phyloP scores from a whole-genome alignment of 306 rosid species.

The Rosa multiflora region DNA sequence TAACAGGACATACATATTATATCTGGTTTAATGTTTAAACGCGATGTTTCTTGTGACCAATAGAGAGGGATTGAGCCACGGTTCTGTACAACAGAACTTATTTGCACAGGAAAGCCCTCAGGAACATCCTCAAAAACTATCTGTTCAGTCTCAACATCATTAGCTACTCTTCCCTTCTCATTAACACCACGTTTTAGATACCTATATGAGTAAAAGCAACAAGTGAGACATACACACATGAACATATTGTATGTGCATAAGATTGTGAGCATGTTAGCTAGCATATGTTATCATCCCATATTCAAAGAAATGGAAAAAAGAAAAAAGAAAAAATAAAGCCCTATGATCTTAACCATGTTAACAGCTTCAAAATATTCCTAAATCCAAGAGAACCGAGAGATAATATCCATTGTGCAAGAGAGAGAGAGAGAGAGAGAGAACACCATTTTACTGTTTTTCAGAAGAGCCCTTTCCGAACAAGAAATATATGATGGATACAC shows the following conservation, averaged over 20 bases:
- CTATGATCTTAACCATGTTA: neutral
- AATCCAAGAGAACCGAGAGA: neutral
- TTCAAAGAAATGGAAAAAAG: neutral
- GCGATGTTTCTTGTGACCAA: constrained; percentile 98
- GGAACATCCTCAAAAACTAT: constrained; percentile 70
- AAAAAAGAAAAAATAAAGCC: neutral
- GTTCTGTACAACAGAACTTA: constrained; percentile 89
- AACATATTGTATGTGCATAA: neutral
- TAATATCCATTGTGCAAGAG: neutral
- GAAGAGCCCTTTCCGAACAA: neutral
- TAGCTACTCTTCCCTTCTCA: constrained; percentile 95
- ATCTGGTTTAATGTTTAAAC: constrained; percentile 88
- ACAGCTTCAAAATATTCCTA: neutral
- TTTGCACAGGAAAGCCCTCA: constrained; percentile 65
- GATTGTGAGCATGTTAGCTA: neutral
- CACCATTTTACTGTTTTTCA: neutral
- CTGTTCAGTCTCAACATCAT: constrained; percentile 99
- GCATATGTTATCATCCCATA: neutral
- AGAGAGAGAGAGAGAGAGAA: neutral
- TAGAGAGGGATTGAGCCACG: constrained; percentile 98
- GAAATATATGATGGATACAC: neutral
- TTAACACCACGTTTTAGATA: constrained; percentile 97
- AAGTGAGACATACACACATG: constrained; percentile 7
- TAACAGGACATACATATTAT: constrained; percentile 68
- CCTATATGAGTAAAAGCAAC: constrained; percentile 44